Conservation (phyloP, 768 basidiomycete species). For the Lactarius tabidus region DNA sequence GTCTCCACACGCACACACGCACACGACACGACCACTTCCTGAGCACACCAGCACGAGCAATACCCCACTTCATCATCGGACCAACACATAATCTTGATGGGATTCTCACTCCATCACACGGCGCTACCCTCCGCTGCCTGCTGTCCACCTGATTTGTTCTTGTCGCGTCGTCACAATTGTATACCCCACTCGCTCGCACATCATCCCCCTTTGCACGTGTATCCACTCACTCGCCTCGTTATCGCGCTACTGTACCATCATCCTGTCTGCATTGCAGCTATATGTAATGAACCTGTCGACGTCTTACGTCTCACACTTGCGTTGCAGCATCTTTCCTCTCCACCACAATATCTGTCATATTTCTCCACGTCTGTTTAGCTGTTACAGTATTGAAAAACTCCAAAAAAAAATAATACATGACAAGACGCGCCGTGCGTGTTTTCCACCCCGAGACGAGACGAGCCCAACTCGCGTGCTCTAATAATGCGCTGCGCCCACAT, state of each 20-base stretch:
- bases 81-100: conserved; percentile 8
- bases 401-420: neutral
- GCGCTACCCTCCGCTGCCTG: conserved; percentile 7
- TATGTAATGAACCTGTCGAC: conserved; percentile 21
- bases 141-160: conserved; percentile 5
- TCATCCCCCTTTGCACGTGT: conserved; percentile 6
- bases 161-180: conserved; percentile 21
- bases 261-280: conserved; percentile 21
- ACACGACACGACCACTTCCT: neutral
- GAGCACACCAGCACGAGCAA: conserved; percentile 6
- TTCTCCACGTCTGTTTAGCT: conserved; percentile 6
- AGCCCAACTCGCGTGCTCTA: neutral
- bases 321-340: conserved; percentile 9
- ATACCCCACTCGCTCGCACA: conserved; percentile 22
- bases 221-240: conserved; percentile 10
- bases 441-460: neutral
- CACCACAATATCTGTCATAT: neutral
- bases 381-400: conserved; percentile 16
- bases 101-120: conserved; percentile 2
- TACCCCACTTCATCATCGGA: conserved; percentile 18
- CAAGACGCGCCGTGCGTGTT: conserved; percentile 11
- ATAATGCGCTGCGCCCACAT: neutral
- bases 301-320: conserved; percentile 11
- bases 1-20: neutral
- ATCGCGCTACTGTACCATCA: conserved; percentile 22